Percentiles rank a stretch among this genome's conserved stretches.
These are phyloP conservation scores for Saccharomycopsis javanensis DNA, from an alignment of 805 yeast genomes.

Conservation along the genomic window DNA sequence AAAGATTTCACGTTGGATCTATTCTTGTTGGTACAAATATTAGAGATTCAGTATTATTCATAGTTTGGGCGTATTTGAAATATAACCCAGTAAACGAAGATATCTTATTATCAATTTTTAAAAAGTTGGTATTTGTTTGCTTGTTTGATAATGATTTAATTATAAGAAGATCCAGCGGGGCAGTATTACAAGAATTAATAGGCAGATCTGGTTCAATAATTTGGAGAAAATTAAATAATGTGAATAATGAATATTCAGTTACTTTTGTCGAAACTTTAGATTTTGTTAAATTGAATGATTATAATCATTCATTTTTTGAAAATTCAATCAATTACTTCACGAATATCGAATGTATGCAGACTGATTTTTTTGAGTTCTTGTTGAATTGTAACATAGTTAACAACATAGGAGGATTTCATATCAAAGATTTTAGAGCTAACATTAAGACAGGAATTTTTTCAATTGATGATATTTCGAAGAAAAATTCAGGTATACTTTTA, in stretches of 20 bases:
- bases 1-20: constrained; percentile 40
- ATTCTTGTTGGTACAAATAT: constrained; percentile 54
- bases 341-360: constrained; percentile 5
- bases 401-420: not conserved
- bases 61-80: constrained; percentile 68
- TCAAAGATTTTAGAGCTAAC: not conserved
- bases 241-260: constrained; percentile 33
- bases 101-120: constrained; percentile 21
- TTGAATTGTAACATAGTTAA: constrained; percentile 1
- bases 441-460: constrained; percentile 26
- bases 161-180: constrained; percentile 72
- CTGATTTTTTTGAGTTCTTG: constrained; percentile 9
- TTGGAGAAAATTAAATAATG: constrained; percentile 24
- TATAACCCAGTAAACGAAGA: constrained; percentile 25
- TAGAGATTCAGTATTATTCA: constrained; percentile 77
- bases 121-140: constrained; percentile 37
- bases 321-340: constrained; percentile 25
- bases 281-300: constrained; percentile 36
- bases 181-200: constrained; percentile 76
- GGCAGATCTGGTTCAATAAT: constrained; percentile 57
- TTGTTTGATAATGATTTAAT: constrained; percentile 67
- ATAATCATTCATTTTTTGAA: constrained; percentile 31
- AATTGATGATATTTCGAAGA: constrained; percentile 34
- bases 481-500: constrained; percentile 32
- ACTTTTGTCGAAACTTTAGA: constrained; percentile 52